Conservation (phyloP, 371 early-diverging fungal genomes). For the Rhizopus microsporus region DNA sequence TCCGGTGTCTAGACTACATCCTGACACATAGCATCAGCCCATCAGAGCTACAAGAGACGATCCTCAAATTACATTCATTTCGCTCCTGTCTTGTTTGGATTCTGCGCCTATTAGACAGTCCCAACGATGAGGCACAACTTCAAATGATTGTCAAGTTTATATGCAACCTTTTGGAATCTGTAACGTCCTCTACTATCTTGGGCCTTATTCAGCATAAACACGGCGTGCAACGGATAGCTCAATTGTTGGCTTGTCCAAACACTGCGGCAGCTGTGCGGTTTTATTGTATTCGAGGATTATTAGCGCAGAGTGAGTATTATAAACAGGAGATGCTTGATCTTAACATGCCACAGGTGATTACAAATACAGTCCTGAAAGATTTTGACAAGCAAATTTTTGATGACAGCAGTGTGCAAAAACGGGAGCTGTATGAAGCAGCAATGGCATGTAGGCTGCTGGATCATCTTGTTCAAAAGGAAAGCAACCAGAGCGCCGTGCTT, state of each 20-base stretch:
- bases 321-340: too few relatives aligned
- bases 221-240: neutral
- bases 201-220: too few relatives aligned
- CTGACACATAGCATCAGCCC: slow-evolving; percentile 1
- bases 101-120: neutral
- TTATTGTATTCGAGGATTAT: slow-evolving; percentile 9
- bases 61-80: slow-evolving; percentile 10
- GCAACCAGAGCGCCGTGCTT: too few relatives aligned
- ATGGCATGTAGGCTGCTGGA: too few relatives aligned
- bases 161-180: slow-evolving; percentile 4
- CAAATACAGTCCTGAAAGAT: too few relatives aligned
- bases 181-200: too few relatives aligned
- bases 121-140: neutral
- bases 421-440: too few relatives aligned
- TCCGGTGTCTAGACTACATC: slow-evolving; percentile 21
- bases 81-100: slow-evolving; percentile 8
- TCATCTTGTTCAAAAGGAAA: too few relatives aligned
- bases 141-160: slow-evolving; percentile 4
- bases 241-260: neutral
- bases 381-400: too few relatives aligned
- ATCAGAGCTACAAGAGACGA: neutral
- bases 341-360: too few relatives aligned
- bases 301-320: too few relatives aligned
- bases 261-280: neutral
- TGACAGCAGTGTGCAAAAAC: too few relatives aligned